Conservation (phyloP, 192 early-diverging fungal species). For the Entomortierella parvispora region DNA sequence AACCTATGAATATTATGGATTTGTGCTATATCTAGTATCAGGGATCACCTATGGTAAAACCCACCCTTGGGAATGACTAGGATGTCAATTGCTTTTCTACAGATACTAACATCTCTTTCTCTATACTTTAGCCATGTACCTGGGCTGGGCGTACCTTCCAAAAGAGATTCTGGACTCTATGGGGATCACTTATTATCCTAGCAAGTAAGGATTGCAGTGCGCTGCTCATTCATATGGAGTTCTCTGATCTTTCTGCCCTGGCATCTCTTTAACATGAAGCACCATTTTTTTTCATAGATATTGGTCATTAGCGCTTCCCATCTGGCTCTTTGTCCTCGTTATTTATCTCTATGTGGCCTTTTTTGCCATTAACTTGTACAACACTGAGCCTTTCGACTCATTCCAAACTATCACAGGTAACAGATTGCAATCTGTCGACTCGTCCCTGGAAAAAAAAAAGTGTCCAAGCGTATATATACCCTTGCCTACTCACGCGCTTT, state of each 20-base stretch:
- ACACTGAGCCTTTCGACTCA: slow-evolving; percentile 80
- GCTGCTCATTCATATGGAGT: not conserved
- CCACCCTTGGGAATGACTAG: not conserved
- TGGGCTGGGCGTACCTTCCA: slow-evolving; percentile 87
- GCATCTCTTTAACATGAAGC: not conserved
- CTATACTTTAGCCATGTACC: slow-evolving; percentile 64
- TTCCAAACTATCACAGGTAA: slow-evolving; percentile 79
- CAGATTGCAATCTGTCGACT: not conserved
- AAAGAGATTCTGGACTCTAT: slow-evolving; percentile 74
- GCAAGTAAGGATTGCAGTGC: slow-evolving; percentile 57
- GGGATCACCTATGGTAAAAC: slow-evolving; percentile 71
- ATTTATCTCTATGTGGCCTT: slow-evolving; percentile 80
- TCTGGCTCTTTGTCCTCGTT: slow-evolving; percentile 79
- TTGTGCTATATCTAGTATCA: slow-evolving; percentile 85
- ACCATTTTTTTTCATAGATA: slow-evolving; percentile 54
- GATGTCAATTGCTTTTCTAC: not conserved
- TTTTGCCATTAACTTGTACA: slow-evolving; percentile 80
- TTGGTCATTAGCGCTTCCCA: slow-evolving; percentile 86
- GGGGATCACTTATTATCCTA: slow-evolving; percentile 88
- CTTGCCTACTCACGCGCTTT: too few species aligned
- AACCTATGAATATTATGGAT: slow-evolving; percentile 89
- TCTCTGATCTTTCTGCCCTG: not conserved
- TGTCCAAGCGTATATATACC: too few species aligned
- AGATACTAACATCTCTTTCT: slow-evolving; percentile 14
- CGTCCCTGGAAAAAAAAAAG: too few species aligned